Conservation (phyloP, 1,284 basidiomycete species). For the Ustilago trichophora region DNA sequence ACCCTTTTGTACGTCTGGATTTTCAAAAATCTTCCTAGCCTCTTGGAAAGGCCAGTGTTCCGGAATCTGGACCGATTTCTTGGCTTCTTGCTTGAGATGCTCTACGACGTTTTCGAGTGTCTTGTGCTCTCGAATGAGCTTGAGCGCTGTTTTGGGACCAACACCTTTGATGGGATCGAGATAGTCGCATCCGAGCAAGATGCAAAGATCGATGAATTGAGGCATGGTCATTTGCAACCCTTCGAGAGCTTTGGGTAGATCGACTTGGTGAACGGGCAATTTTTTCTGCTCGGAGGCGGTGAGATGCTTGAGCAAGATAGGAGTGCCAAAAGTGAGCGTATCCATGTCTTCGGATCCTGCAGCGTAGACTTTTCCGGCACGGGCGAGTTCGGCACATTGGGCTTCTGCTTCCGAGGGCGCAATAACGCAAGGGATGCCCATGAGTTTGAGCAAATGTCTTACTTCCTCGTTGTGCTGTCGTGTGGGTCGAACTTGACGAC, state of each 20-base stretch:
- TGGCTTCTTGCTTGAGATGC: constrained; percentile 72
- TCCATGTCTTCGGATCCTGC: constrained; percentile 99
- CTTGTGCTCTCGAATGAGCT: constrained; percentile 88
- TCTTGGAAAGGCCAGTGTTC: constrained; percentile 97
- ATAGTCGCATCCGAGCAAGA: constrained; percentile 97
- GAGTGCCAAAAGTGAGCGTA: constrained; percentile 92
- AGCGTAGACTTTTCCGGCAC: constrained; percentile 93
- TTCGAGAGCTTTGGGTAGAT: constrained; percentile 81
- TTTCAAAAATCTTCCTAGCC: constrained; percentile 86
- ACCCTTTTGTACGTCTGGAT: constrained; percentile 87
- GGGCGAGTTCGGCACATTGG: constrained; percentile 95
- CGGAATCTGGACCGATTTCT: constrained; percentile 73
- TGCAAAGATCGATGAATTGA: constrained; percentile 94
- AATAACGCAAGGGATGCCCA: constrained; percentile 92
- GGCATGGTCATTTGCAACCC: constrained; percentile 93
- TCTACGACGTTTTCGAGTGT: constrained; percentile 81
- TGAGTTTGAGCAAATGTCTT: constrained; percentile 82
- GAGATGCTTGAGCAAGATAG: constrained; percentile 90
- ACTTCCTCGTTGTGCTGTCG: constrained; percentile 97
- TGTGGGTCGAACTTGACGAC: constrained; percentile 93
- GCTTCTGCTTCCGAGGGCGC: constrained; percentile 97
- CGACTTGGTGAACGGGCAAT: constrained; percentile 93
- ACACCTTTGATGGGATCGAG: constrained; percentile 94
- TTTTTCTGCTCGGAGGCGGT: constrained; percentile 99
- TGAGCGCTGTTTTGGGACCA: constrained; percentile 93